A percentile compares a stretch with the other conserved stretches of the same genome.
These are phyloP conservation scores for Entophlyctis luteolus DNA, from an alignment of 192 early-diverging fungal species.

Conservation along the genomic window DNA sequence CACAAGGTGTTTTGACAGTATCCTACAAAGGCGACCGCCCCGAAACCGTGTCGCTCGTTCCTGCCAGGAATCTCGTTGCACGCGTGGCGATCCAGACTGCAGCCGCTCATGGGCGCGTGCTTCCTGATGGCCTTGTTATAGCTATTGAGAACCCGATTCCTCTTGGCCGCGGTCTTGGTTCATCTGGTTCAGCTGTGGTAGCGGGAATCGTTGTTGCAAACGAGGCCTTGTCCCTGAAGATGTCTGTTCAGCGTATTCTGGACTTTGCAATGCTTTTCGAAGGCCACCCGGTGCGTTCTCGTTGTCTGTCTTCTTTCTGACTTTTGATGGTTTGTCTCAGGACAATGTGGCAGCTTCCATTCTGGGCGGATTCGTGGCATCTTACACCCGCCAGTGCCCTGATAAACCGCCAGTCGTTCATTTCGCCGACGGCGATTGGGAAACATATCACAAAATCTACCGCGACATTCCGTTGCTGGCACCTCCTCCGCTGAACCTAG, in stretches of 20 bases:
- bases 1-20: slow-evolving; percentile 29
- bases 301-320: too few species aligned
- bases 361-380: slow-evolving; percentile 90
- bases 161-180: slow-evolving; percentile 93
- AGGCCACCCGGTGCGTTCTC: slow-evolving; percentile 93
- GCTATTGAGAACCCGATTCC: slow-evolving; percentile 89
- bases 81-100: slow-evolving; percentile 89
- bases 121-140: slow-evolving; percentile 66
- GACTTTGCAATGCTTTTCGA: slow-evolving; percentile 91
- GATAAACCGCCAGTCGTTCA: background rate
- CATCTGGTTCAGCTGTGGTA: slow-evolving; percentile 91
- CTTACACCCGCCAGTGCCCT: slow-evolving; percentile 63
- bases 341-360: slow-evolving; percentile 95
- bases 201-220: slow-evolving; percentile 86
- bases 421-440: slow-evolving; percentile 26
- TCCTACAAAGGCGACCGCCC: slow-evolving; percentile 61
- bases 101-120: slow-evolving; percentile 54
- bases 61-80: slow-evolving; percentile 82
- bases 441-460: background rate
- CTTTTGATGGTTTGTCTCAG: too few species aligned
- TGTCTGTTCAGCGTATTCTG: slow-evolving; percentile 75
- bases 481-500: slow-evolving; percentile 19
- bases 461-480: slow-evolving; percentile 1
- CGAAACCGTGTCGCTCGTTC: slow-evolving; percentile 74
- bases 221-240: slow-evolving; percentile 60